Conservation (phyloP, 306 rosid genomes). For the Quercus bicolor region DNA sequence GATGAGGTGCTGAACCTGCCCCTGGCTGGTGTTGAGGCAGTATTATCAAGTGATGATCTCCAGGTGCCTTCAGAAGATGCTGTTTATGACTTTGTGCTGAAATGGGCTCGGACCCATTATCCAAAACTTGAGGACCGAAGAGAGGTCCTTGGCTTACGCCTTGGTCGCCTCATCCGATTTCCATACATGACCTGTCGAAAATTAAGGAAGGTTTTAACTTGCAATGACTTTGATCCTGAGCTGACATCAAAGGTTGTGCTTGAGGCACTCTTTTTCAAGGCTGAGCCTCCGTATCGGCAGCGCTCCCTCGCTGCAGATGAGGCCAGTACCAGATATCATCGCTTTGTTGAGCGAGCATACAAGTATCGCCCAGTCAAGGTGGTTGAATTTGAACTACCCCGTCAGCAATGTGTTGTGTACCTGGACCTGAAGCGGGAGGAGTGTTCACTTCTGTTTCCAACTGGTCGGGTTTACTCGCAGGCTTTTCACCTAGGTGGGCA, state of each 20-base stretch:
- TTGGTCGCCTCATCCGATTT: constrained; percentile 41
- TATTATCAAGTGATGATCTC: constrained; percentile 45
- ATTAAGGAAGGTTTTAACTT: constrained; percentile 36
- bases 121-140: constrained; percentile 37
- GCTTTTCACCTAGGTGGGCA: constrained; percentile 39
- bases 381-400: constrained; percentile 37
- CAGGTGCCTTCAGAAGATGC: constrained; percentile 45
- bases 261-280: constrained; percentile 52
- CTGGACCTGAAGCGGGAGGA: constrained; percentile 46
- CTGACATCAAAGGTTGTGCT: constrained; percentile 40
- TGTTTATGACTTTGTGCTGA: constrained; percentile 38
- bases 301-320: constrained; percentile 26
- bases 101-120: constrained; percentile 45
- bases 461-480: constrained; percentile 33
- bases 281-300: constrained; percentile 35
- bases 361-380: constrained; percentile 43
- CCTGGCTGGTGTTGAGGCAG: constrained; percentile 46
- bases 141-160: constrained; percentile 35
- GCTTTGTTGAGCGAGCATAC: constrained; percentile 44
- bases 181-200: constrained; percentile 47
- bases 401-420: constrained; percentile 32
- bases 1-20: constrained; percentile 47
- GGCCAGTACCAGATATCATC: constrained; percentile 2
- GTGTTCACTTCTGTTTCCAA: constrained; percentile 34
- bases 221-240: constrained; percentile 40